These are phyloP conservation scores for Penicillium egyptiacum DNA, from an alignment of 495 filamentous ascomycete species.

Conservation along the genomic window DNA sequence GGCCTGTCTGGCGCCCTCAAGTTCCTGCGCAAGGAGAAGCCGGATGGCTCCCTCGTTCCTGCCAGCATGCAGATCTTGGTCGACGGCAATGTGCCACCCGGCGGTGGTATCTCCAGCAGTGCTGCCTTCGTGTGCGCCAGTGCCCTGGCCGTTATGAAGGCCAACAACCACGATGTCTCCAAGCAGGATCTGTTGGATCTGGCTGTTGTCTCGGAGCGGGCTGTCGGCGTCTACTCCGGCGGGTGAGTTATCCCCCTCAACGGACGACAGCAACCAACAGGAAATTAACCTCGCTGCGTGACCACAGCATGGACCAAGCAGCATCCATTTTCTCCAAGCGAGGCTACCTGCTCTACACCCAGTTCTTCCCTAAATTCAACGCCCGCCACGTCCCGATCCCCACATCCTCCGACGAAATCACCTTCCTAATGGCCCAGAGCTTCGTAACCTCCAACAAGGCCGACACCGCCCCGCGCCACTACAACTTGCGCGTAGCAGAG, in stretches of 20 bases:
- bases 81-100: slow-evolving; percentile 87
- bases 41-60: slow-evolving; percentile 54
- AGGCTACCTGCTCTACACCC: slow-evolving; percentile 85
- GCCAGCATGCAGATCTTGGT: slow-evolving; percentile 84
- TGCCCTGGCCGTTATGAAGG: slow-evolving; percentile 82
- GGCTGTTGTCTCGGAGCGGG: slow-evolving; percentile 89
- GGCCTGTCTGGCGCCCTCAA: slow-evolving; percentile 80
- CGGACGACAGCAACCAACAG: slow-evolving; percentile 29
- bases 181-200: slow-evolving; percentile 88
- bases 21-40: slow-evolving; percentile 67
- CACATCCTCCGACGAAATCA: slow-evolving; percentile 74
- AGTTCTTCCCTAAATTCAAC: slow-evolving; percentile 77
- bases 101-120: slow-evolving; percentile 89
- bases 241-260: slow-evolving; percentile 55
- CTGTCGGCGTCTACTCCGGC: slow-evolving; percentile 94
- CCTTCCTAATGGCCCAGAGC: slow-evolving; percentile 90
- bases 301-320: slow-evolving; percentile 83
- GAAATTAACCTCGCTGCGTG: slow-evolving; percentile 1
- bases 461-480: slow-evolving; percentile 86
- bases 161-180: slow-evolving; percentile 80
- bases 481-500: slow-evolving; percentile 96
- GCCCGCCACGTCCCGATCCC: slow-evolving; percentile 83
- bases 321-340: slow-evolving; percentile 88
- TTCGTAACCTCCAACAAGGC: slow-evolving; percentile 94
- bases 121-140: slow-evolving; percentile 92